Evolutionary conservation across 2,329 filamentous ascomycete genomes (phyloP).

Genomic region (Botryosphaeria dothidea): DNA sequence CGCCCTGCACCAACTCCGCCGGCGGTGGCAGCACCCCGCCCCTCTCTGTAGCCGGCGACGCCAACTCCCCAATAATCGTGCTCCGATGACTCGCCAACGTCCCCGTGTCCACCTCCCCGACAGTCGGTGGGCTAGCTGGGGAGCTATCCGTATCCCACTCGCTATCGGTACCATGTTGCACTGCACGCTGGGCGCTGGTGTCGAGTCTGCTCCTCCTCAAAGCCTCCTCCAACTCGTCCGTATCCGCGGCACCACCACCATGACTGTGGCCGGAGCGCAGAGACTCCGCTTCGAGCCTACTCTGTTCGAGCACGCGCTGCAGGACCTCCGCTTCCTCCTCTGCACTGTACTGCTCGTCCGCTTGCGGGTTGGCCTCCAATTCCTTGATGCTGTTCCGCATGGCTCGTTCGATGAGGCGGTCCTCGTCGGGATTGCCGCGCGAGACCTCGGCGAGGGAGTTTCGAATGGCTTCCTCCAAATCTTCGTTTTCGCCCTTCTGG

Average conservation of each 20-base stretch:
- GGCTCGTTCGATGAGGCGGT: slow-evolving; percentile 69
- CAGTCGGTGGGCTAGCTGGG: neutral
- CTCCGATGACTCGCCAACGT: slow-evolving; percentile 6
- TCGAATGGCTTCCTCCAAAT: slow-evolving; percentile 71
- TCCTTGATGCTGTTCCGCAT: slow-evolving; percentile 71
- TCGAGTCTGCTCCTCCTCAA: slow-evolving; percentile 48
- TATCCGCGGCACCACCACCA: slow-evolving; percentile 29
- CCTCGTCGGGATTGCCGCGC: slow-evolving; percentile 67
- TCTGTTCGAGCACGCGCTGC: slow-evolving; percentile 52
- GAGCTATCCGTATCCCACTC: neutral
- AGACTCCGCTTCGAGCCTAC: slow-evolving; percentile 45
- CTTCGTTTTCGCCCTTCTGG: slow-evolving; percentile 28
- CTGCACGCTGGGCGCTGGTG: slow-evolving; percentile 22
- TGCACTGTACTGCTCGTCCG: slow-evolving; percentile 28
- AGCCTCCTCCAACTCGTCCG: slow-evolving; percentile 46
- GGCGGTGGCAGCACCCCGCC: neutral
- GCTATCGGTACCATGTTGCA: slow-evolving; percentile 1
- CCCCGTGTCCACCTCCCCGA: neutral
- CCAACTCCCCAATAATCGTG: slow-evolving; percentile 27
- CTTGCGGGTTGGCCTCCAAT: slow-evolving; percentile 42
- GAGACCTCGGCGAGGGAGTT: slow-evolving; percentile 66
- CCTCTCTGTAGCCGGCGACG: slow-evolving; percentile 14
- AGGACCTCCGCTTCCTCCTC: slow-evolving; percentile 49
- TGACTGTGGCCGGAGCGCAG: slow-evolving; percentile 9
- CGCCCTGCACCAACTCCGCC: slow-evolving; percentile 13